Evolutionary conservation across 1,139 yeast genomes (phyloP).

Genomic region (Kluyveromyces marxianus): DNA sequence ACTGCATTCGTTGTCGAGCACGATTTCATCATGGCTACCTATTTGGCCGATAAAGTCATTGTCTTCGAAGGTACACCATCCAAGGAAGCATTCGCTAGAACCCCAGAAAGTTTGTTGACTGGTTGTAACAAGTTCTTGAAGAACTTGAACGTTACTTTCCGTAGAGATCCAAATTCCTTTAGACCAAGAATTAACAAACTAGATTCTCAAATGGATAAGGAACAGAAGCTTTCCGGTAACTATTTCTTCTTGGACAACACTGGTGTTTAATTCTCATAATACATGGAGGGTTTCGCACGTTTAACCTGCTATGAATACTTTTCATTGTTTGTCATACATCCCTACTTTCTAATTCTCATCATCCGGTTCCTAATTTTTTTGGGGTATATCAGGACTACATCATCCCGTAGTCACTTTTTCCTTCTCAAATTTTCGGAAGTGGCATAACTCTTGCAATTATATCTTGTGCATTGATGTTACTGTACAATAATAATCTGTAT

Average conservation of each 20-base stretch:
- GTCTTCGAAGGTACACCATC: constrained; percentile 96
- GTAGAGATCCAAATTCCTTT: constrained; percentile 97
- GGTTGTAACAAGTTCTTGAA: constrained; percentile 97
- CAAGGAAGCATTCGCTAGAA: constrained; percentile 67
- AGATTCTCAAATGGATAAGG: constrained; percentile 98
- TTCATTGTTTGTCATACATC: background rate
- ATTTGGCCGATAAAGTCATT: constrained; percentile 96
- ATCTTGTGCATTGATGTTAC: constrained; percentile 1
- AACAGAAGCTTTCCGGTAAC: constrained; percentile 85
- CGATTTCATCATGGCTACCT: constrained; percentile 99
- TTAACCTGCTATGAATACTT: background rate
- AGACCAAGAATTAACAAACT: constrained; percentile 97
- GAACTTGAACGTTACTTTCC: constrained; percentile 93
- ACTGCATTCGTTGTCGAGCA: constrained; percentile 98
- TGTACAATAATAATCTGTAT: constrained; percentile 3
- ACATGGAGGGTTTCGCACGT: background rate
- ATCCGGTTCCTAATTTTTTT: background rate
- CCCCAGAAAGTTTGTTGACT: constrained; percentile 87
- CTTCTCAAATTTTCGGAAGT: background rate
- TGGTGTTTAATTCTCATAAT: constrained; percentile 29
- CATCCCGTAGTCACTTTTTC: background rate
- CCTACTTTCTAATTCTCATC: constrained; percentile 2
- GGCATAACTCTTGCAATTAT: background rate
- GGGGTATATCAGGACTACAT: background rate
- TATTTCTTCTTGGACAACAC: constrained; percentile 84